Base-by-base conservation (phyloP, 176 grass and related monocot genomes). In the Triticum urartu region DNA sequence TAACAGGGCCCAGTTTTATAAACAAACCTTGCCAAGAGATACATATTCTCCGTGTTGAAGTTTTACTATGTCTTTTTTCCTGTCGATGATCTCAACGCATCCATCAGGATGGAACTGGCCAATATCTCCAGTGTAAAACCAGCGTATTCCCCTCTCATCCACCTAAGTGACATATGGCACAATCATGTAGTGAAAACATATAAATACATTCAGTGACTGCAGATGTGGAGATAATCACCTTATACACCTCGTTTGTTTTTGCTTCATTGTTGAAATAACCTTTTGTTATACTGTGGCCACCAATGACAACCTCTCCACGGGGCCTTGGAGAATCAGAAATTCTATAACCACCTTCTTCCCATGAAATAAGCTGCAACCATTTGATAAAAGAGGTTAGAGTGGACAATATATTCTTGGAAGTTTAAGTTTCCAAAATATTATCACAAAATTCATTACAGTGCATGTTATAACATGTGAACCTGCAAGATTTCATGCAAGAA, bases 21-120 rank as follows among this genome's bases (percentile, higher is more conserved):
- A 65, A 39, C 83, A 80, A 85, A 97, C 92, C 92, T 97, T 97
- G 86, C 92, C 92, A 82, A 97, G 95, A 79, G 95, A 97, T 20
- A 94, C 81, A 39, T 97, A 97, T 91, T 97, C 95, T 83, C 95
- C 92, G 75, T 97, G 92, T 82, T 97, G 95, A 77, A 97, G 95
- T 89, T 97, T 97, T 54, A 97, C 95, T 61, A 97, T 97, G 85
- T 97, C 95, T 50, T 97, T 97, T 79, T 97, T 97, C 66, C 95
- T 87, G 86, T 97, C 92, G 73, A 97, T 94, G 58, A 97, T 91
- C 68, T 97, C 95, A 24, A 97, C 81, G 58, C 90, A 97, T 42
- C 95, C 92, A 84, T 97, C 92, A 85, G 92, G 86, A 89, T 97
- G 92, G 77, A 97, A 97, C 72, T 92, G 92, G 20, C 95, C 94